Evolutionary conservation across 2,329 filamentous ascomycete genomes (phyloP), one percentile per base, ranked within the genome.

Genomic region (Hansfordia pulvinata): DNA sequence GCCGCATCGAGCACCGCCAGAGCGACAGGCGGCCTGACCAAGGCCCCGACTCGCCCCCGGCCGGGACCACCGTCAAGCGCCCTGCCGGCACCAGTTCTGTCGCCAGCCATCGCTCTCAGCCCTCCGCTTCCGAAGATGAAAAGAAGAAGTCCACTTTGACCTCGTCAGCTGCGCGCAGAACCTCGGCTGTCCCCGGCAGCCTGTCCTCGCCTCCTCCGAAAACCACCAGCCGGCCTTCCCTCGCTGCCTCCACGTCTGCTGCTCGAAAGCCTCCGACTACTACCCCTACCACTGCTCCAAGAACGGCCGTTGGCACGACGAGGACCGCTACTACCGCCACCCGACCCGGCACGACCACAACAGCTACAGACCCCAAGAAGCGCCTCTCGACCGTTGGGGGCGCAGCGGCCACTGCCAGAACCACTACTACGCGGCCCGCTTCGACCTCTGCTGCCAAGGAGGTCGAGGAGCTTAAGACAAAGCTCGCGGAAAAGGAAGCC

Each of bases 401-500:
- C 2, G 42, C 60, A 4, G 38, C 58, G 10, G 28, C 52, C 8
- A 41, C 53, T 11, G 29, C 51, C 15, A 48, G 54, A 18, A 43
- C 57, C 4, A 34, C 53, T 3, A 30, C 55, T 4, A 50, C 44
- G 8, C 47, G 43, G n/a, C 40, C 55, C 10, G 44, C 43, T 23
- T 40, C 49, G 11, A 50, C 53, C 21, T 46, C 56, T 18, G 53
- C 58, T 13, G 44, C 60, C 12, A 74, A 69, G 49, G 69, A 71
- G 39, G 52, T 69, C 4, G 70, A 76, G 26, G 62, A 69, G 23
- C 55, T 77, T 22, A 76, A 70, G 52, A 47, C 56, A 6, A 73
- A 74, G 48, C 54, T 77, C 13, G 54, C 58, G 4, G 59, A 67
- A 17, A 70, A 67, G 34, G 69, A 76, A 40, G 46, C 58, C 6